These are phyloP conservation scores for Chaetomium fimeti DNA, from an alignment of 495 filamentous ascomycete species.

Conservation along the genomic window DNA sequence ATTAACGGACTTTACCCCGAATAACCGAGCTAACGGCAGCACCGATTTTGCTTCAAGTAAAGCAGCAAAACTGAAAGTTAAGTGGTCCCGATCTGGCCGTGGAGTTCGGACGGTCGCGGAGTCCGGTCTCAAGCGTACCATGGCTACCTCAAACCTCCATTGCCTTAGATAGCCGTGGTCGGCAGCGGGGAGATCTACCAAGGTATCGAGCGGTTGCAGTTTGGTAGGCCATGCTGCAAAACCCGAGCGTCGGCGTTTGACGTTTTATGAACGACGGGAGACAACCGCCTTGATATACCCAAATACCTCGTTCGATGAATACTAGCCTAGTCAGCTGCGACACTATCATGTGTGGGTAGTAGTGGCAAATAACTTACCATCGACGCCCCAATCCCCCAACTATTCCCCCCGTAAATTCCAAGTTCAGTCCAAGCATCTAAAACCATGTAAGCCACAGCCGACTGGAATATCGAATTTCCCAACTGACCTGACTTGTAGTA, in stretches of 20 bases:
- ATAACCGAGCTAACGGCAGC: not conserved
- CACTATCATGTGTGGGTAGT: not conserved
- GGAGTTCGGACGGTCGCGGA: too few relatives aligned
- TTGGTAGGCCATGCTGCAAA: not conserved
- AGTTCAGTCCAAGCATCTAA: conserved; percentile 73
- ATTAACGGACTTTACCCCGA: not conserved
- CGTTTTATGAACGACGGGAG: not conserved
- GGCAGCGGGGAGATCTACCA: not conserved
- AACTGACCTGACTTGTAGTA: conserved; percentile 71
- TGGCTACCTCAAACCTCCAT: too few relatives aligned
- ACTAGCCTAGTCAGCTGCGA: conserved; percentile 31
- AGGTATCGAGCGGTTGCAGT: not conserved
- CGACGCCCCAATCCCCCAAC: conserved; percentile 64
- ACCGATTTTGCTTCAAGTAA: too few relatives aligned
- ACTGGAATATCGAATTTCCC: not conserved
- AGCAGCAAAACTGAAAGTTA: too few relatives aligned
- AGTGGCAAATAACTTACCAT: conserved; percentile 28
- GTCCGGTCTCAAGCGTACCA: too few relatives aligned
- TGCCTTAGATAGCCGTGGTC: too few relatives aligned
- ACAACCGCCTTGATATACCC: conserved; percentile 19
- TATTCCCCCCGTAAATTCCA: conserved; percentile 63
- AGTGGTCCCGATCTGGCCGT: too few relatives aligned
- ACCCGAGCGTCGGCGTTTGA: not conserved
- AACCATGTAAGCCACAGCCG: not conserved
- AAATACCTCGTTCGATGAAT: conserved; percentile 44